A percentile compares a stretch with the other conserved stretches of the same genome.
Conservation (phyloP, 768 basidiomycete genomes). For the Lyophyllum atratum region DNA sequence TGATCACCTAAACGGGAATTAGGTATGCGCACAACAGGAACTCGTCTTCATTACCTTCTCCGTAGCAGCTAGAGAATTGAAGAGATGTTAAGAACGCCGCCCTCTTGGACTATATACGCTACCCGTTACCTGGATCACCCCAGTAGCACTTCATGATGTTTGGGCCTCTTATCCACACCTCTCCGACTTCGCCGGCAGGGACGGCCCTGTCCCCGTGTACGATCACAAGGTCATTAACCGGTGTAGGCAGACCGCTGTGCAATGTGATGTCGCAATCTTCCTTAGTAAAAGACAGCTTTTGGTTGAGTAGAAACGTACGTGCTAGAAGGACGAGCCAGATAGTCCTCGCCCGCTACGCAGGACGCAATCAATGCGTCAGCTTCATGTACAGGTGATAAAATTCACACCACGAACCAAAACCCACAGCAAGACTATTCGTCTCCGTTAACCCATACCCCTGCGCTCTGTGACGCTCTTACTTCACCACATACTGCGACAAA, state of each 20-base stretch:
- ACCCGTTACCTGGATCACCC: constrained; percentile 41
- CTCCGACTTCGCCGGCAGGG: constrained; percentile 34
- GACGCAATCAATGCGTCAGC: background rate
- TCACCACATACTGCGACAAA: background rate
- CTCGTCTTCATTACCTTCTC: constrained; percentile 5
- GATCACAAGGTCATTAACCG: constrained; percentile 48
- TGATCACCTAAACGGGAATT: constrained; percentile 28
- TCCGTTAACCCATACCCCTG: constrained; percentile 55
- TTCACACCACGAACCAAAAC: constrained; percentile 28
- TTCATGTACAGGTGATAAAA: background rate
- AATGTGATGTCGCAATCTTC: background rate
- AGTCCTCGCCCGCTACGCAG: constrained; percentile 51
- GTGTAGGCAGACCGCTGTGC: constrained; percentile 43
- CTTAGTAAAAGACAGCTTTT: too few relatives aligned
- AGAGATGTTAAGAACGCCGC: background rate
- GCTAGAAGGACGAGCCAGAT: constrained; percentile 43
- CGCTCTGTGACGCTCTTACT: constrained; percentile 20
- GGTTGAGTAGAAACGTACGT: constrained; percentile 33
- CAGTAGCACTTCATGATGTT: constrained; percentile 58
- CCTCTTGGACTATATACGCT: background rate
- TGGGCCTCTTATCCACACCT: constrained; percentile 48
- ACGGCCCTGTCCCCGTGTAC: constrained; percentile 33
- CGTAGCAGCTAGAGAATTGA: constrained; percentile 25
- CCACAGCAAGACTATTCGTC: constrained; percentile 47
- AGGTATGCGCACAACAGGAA: background rate